Evolutionary conservation across 2,329 filamentous ascomycete genomes (phyloP).

Genomic region (Colletotrichum sp.): DNA sequence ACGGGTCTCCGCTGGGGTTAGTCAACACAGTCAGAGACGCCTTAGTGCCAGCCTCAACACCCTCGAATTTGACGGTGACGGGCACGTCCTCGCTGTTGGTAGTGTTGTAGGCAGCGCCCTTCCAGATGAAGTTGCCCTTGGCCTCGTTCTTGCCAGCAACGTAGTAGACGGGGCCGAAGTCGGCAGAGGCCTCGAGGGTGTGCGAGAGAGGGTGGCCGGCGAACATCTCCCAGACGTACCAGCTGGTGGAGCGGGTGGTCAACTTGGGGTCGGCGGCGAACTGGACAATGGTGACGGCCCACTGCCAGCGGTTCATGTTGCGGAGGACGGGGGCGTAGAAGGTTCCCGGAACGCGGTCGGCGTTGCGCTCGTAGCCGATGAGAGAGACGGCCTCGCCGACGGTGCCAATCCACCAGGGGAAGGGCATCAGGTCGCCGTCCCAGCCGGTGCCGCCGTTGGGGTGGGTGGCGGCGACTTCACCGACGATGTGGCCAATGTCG

Average conservation of each 20-base stretch:
- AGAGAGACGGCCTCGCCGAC: constrained; percentile 71
- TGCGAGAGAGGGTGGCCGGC: constrained; percentile 48
- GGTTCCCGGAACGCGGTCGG: constrained; percentile 59
- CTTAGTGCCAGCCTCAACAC: constrained; percentile 39
- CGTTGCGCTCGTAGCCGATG: constrained; percentile 69
- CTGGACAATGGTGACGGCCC: constrained; percentile 56
- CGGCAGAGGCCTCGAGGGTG: constrained; percentile 47
- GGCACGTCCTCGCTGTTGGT: constrained; percentile 48
- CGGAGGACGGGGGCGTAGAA: constrained; percentile 56
- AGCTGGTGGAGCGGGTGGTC: constrained; percentile 55
- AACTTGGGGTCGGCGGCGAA: constrained; percentile 51
- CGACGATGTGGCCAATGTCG: constrained; percentile 40
- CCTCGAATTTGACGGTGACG: constrained; percentile 50
- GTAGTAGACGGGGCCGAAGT: constrained; percentile 53
- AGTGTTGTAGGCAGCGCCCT: constrained; percentile 58
- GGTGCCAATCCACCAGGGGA: constrained; percentile 63
- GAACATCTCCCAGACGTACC: constrained; percentile 55
- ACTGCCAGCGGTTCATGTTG: constrained; percentile 55
- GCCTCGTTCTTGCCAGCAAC: constrained; percentile 51
- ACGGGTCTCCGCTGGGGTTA: constrained; percentile 43
- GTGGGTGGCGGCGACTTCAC: constrained; percentile 58
- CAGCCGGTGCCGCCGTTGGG: constrained; percentile 57
- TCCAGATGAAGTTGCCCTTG: constrained; percentile 49
- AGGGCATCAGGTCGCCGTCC: constrained; percentile 47
- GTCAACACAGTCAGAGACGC: constrained; percentile 51